Base-by-base conservation (phyloP, 768 basidiomycete genomes). In the Rhodotorula kratochvilovae region DNA sequence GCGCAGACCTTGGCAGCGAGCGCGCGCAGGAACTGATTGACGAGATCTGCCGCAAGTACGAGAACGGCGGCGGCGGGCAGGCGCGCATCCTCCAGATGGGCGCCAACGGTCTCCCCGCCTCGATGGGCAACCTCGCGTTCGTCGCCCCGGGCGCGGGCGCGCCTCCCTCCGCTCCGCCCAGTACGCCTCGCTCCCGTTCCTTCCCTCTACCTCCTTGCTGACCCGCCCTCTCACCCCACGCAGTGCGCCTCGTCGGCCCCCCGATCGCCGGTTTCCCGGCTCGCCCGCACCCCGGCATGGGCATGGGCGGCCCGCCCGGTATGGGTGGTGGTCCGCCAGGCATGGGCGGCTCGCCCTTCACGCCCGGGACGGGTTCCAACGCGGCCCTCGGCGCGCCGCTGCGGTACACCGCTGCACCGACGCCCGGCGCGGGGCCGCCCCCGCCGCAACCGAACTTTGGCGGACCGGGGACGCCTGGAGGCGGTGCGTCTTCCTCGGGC, bases 1-100 rank as follows among this genome's bases (percentile, higher is more conserved):
- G n/a, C 6, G 75, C 74, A 82, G 82, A 79, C 21, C 76, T 84
- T 62, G 83, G 83, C 66, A 92, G 97, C 81, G 94, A 98, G 85
- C 95, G 95, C 81, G 94, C 95, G 27, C 96, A 99, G 81, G 92
- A 83, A 77, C 92, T 98, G 80, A 98, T 99, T 80, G 95, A 99
- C 85, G 91, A 95, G 81, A 98, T 99, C 81, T 94, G 92, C 48
- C 88, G 90, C 31, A 88, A 90, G 35, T 96, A 95, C 78, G 95
- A 98, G 81, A 29, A 85, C 39, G 87, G 90, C 54, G 88, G 73
- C 15, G 57, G 66, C 27, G 67, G 67, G 2, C 60, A 66, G n/a
- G 67, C 63, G 5, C 50, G 68, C 35, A 67, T 66, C 45, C 25
- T 73, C 29, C 72, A 69, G 51, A 66, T 66, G 43, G 64, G 64